Conservation (phyloP, 129 eudicot genomes). For the Dittrichia graveolens region DNA sequence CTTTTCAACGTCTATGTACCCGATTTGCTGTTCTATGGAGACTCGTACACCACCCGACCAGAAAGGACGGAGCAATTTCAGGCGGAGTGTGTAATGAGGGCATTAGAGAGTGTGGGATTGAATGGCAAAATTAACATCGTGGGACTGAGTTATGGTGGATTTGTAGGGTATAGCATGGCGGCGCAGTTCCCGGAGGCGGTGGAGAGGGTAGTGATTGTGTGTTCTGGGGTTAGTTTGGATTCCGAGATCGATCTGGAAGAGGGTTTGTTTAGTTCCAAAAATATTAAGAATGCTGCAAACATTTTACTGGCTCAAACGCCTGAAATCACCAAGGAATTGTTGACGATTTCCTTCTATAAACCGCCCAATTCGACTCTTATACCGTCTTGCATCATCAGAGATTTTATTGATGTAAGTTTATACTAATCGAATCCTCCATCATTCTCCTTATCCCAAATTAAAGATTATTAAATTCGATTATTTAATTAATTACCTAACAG, state of each 20-base stretch:
- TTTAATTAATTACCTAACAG: not conserved
- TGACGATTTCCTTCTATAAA: slow-evolving; percentile 60
- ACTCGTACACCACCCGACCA: slow-evolving; percentile 59
- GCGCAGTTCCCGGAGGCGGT: slow-evolving; percentile 65
- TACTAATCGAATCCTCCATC: no score
- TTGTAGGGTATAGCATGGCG: slow-evolving; percentile 86
- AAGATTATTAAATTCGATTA: not conserved
- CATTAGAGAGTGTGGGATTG: slow-evolving; percentile 49
- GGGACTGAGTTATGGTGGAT: slow-evolving; percentile 93
- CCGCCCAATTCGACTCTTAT: slow-evolving; percentile 41
- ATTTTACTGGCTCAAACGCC: slow-evolving; percentile 83
- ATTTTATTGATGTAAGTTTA: slow-evolving; percentile 69
- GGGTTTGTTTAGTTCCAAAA: slow-evolving; percentile 64
- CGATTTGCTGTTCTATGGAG: slow-evolving; percentile 77
- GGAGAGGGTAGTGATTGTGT: slow-evolving; percentile 65
- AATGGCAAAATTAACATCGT: slow-evolving; percentile 43
- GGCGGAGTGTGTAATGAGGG: slow-evolving; percentile 61
- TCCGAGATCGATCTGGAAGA: slow-evolving; percentile 64
- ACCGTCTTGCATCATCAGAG: slow-evolving; percentile 70
- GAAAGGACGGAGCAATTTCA: slow-evolving; percentile 73
- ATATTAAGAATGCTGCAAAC: slow-evolving; percentile 62
- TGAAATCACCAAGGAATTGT: slow-evolving; percentile 59
- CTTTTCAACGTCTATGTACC: slow-evolving; percentile 77
- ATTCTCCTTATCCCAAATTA: not conserved
- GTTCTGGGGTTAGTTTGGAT: slow-evolving; percentile 78